Conservation (phyloP, 352 stramenopile genomes). For the Phytophthora citricola region DNA sequence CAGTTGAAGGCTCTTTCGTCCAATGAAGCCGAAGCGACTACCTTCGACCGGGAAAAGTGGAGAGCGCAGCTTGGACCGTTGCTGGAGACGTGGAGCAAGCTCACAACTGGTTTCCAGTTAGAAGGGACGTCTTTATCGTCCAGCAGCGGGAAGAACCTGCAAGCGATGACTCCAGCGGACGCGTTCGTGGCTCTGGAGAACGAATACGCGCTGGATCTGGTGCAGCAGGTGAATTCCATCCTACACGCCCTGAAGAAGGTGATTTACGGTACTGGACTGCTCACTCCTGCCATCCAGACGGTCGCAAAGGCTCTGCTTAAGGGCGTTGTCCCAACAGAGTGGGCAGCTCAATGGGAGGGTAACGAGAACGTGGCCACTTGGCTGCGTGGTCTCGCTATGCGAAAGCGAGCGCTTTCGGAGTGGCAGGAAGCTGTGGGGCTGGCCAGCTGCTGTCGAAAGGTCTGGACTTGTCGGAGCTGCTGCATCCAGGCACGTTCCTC, state of each 20-base stretch:
- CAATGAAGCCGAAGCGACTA: slow-evolving; percentile 57
- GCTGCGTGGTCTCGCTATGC: slow-evolving; percentile 81
- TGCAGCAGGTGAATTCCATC: slow-evolving; percentile 69
- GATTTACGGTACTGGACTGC: slow-evolving; percentile 90
- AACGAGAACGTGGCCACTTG: slow-evolving; percentile 77
- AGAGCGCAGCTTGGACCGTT: slow-evolving; percentile 88
- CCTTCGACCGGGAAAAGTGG: slow-evolving; percentile 95
- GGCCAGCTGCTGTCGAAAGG: slow-evolving; percentile 78
- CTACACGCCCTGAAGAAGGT: slow-evolving; percentile 89
- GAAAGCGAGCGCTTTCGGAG: slow-evolving; percentile 82
- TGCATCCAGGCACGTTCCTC: slow-evolving; percentile 95
- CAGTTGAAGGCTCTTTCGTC: slow-evolving; percentile 88
- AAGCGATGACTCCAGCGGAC: slow-evolving; percentile 76
- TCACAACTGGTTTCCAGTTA: slow-evolving; percentile 68
- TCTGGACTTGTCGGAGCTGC: slow-evolving; percentile 90
- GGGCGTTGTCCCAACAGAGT: slow-evolving; percentile 76
- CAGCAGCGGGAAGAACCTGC: slow-evolving; percentile 43
- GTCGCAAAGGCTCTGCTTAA: slow-evolving; percentile 79
- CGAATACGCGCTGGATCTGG: slow-evolving; percentile 79
- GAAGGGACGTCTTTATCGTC: slow-evolving; percentile 36
- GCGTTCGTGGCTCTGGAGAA: slow-evolving; percentile 93
- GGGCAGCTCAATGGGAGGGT: slow-evolving; percentile 86
- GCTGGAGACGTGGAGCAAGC: slow-evolving; percentile 90
- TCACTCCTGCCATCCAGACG: slow-evolving; percentile 90
- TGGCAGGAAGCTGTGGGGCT: slow-evolving; percentile 75